Percentiles rank a stretch among this genome's conserved stretches.
Conservation (phyloP, 108 stramenopile genomes). For the Aureococcus anophagefferens region DNA sequence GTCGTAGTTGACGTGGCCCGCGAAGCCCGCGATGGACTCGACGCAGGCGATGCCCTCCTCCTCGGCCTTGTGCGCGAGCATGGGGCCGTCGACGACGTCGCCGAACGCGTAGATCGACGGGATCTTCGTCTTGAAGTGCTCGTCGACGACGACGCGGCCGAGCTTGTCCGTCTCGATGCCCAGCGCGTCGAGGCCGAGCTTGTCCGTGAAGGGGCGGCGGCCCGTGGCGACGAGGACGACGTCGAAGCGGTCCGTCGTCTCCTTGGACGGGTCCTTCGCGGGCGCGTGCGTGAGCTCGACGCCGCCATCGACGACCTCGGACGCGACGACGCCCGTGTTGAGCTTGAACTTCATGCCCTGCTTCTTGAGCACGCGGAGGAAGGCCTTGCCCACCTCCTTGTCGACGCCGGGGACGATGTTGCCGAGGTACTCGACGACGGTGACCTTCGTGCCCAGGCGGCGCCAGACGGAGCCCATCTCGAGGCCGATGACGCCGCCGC, state of each 20-base stretch:
- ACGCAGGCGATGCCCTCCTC: slow-evolving; percentile 96
- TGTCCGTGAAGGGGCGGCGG: slow-evolving; percentile 95
- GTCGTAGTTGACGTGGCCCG: slow-evolving; percentile 99
- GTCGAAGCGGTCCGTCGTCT: slow-evolving; percentile 64
- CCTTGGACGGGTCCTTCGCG: slow-evolving; percentile 68
- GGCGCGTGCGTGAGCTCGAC: slow-evolving; percentile 85
- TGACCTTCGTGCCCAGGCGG: slow-evolving; percentile 88
- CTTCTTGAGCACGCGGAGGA: slow-evolving; percentile 89
- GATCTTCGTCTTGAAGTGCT: slow-evolving; percentile 85
- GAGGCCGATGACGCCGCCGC: slow-evolving; percentile 96
- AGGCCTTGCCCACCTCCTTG: slow-evolving; percentile 84
- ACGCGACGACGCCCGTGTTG: slow-evolving; percentile 84
- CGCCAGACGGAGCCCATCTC: slow-evolving; percentile 99
- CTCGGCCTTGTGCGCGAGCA: slow-evolving; percentile 99
- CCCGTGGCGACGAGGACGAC: slow-evolving; percentile 96
- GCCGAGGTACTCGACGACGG: slow-evolving; percentile 97
- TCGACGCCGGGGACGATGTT: slow-evolving; percentile 88
- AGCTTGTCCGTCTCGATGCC: slow-evolving; percentile 88
- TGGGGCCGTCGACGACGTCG: slow-evolving; percentile 97
- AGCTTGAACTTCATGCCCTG: slow-evolving; percentile 96
- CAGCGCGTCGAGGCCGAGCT: slow-evolving; percentile 84
- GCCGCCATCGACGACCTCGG: slow-evolving; percentile 68
- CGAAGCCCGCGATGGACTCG: slow-evolving; percentile 90
- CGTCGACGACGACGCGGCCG: slow-evolving; percentile 91
- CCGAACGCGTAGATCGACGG: slow-evolving; percentile 92